Conservation (phyloP, 116 monocot species). For the Trichopus zeylanicus region DNA sequence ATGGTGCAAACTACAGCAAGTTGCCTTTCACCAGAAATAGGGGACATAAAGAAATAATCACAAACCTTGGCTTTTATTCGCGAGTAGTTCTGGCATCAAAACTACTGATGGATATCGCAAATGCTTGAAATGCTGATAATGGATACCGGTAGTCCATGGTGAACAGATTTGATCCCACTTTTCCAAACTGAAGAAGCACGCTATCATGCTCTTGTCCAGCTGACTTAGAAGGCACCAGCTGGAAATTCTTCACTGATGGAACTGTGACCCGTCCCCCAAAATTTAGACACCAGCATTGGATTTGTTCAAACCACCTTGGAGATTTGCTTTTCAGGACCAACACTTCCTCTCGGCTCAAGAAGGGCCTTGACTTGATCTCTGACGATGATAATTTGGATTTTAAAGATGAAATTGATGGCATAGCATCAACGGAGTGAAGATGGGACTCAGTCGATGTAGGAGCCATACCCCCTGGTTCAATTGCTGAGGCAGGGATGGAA, state of each 20-base stretch:
- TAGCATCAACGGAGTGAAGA: conserved; percentile 33
- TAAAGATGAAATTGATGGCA: conserved; percentile 65
- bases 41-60: too few species aligned
- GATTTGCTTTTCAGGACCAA: background rate
- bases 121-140: background rate
- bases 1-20: too few species aligned
- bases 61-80: conserved; percentile 1
- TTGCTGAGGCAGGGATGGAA: too few species aligned
- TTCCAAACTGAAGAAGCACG: background rate
- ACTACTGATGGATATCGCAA: conserved; percentile 1
- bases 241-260: background rate
- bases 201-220: background rate
- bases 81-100: background rate
- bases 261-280: background rate
- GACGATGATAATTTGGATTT: conserved; percentile 46
- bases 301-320: background rate
- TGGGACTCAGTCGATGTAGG: conserved; percentile 50
- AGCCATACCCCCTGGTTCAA: conserved; percentile 55
- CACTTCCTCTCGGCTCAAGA: conserved; percentile 17
- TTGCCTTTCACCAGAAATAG: too few species aligned
- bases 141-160: background rate
- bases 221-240: background rate
- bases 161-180: background rate
- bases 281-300: background rate
- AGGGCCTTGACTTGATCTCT: conserved; percentile 15